Conservation (phyloP, 495 filamentous ascomycete species). For the Lepidopterella palustris region DNA sequence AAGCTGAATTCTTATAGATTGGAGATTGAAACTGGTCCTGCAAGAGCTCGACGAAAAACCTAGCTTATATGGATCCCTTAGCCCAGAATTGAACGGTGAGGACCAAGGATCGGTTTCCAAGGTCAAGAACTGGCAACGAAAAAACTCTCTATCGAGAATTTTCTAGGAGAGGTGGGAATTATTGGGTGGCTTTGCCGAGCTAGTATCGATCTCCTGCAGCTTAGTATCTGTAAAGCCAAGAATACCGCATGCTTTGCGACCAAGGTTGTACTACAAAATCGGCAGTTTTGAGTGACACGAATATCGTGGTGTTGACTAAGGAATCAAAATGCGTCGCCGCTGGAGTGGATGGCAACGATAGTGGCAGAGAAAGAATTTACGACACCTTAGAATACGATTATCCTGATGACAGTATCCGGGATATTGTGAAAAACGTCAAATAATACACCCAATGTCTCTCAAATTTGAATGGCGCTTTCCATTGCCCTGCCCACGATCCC, state of each 20-base stretch:
- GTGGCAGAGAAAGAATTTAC: background rate
- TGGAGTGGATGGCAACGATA: background rate
- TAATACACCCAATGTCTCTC: slow-evolving; percentile 13
- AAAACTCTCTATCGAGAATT: background rate
- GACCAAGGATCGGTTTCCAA: background rate
- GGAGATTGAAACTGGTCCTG: too few relatives aligned
- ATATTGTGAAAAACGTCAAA: slow-evolving; percentile 4
- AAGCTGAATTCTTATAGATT: too few relatives aligned
- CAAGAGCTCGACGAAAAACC: too few relatives aligned
- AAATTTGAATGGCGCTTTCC: slow-evolving; percentile 13
- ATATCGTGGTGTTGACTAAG: slow-evolving; percentile 1
- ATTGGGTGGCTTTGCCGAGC: slow-evolving; percentile 5
- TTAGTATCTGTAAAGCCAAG: too few relatives aligned
- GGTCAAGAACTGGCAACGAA: slow-evolving; percentile 2
- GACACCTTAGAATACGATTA: slow-evolving; percentile 3
- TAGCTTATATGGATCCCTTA: too few relatives aligned
- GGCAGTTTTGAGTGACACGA: background rate
- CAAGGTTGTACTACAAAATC: too few relatives aligned
- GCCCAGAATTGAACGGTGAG: background rate
- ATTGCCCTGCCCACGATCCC: slow-evolving; percentile 11
- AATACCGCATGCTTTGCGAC: too few relatives aligned
- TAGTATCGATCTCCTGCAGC: slow-evolving; percentile 6
- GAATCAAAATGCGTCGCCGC: slow-evolving; percentile 6
- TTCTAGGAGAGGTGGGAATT: slow-evolving; percentile 2
- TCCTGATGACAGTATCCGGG: background rate